These are phyloP conservation scores for Solanum hybrid DNA, from an alignment of 305 asterid genomes.

Conservation along the genomic window DNA sequence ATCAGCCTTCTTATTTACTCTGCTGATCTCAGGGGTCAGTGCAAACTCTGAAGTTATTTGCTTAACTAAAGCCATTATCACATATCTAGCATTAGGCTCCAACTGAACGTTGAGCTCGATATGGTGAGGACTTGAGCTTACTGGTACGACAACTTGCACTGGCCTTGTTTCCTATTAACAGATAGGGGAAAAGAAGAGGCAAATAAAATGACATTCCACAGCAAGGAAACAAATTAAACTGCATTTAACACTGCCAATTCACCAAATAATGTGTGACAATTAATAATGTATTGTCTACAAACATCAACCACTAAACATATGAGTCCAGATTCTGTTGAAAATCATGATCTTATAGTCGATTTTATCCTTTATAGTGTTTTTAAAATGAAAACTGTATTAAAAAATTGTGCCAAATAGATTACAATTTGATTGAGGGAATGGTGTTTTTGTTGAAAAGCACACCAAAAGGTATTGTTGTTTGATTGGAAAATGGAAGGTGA, in stretches of 20 bases:
- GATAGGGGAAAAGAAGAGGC: background rate
- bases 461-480: background rate
- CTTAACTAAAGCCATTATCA: slow-evolving; percentile 65
- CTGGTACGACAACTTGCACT: slow-evolving; percentile 49
- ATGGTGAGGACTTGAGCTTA: slow-evolving; percentile 77
- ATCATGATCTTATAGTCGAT: too few relatives aligned
- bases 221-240: background rate
- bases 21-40: slow-evolving; percentile 59
- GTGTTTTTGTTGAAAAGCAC: background rate
- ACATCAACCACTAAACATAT: background rate
- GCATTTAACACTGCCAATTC: background rate
- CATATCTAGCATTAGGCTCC: slow-evolving; percentile 60
- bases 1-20: slow-evolving; percentile 35
- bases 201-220: background rate
- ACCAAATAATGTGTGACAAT: background rate
- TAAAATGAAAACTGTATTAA: too few relatives aligned
- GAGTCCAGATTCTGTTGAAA: too few relatives aligned
- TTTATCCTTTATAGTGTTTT: background rate
- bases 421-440: background rate
- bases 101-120: slow-evolving; percentile 58
- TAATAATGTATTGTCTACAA: background rate
- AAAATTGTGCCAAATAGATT: background rate
- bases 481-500: background rate
- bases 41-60: slow-evolving; percentile 50
- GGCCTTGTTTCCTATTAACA: slow-evolving; percentile 53